Evolutionary conservation across 1,284 basidiomycete genomes (phyloP), one percentile per base, ranked within the genome.

Genomic region (Moesziomyces sp.): DNA sequence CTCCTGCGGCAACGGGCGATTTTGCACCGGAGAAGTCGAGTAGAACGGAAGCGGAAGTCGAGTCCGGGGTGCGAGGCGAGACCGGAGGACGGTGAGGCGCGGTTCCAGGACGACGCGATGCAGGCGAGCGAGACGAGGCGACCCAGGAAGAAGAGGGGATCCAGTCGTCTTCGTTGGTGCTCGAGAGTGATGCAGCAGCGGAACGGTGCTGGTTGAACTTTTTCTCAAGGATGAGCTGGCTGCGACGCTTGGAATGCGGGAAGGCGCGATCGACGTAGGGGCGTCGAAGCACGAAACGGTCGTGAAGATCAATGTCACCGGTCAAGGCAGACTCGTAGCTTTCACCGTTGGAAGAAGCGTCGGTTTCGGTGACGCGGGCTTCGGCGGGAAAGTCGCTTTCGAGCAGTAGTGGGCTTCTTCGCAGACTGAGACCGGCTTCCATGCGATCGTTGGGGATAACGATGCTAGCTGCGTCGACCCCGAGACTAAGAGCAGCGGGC

Each of bases 181-280:
- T n/a, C 14, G 45, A 46, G 45, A 13, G n/a, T 18, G 56, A 48
- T 2, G 21, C 40, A 23, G 30, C 38, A 16, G 45, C 35, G 7
- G 61, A 61, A 46, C 68, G 68, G n/a, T 61, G 68, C 45, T 60
- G 59, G 8, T 56, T 35, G 30, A 52, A 53, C 46, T 74, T 74
- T 53, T 74, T 66, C 40, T 74, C 71, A 16, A 69, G 60, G 44
- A 74, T 70, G 51, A 74, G 71, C 71, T 74, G 71, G 23, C 62
- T 70, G 23, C 71, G 53, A 10, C 66, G 65, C 3, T 66, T 59
- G 13, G 58, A 61, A 43, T 61, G 65, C 3, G 53, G 34, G n/a
- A 62, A 52, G 11, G 51, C 58, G 3, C 60, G 57, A 18, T 74
- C 65, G 16, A 74, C 38, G 63, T 64, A 64, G 11, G 66, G 61